A percentile compares a stretch with the other conserved stretches of the same genome.
These are phyloP conservation scores for Pittosporum tobira DNA, from an alignment of 129 eudicot genomes.

Conservation along the genomic window DNA sequence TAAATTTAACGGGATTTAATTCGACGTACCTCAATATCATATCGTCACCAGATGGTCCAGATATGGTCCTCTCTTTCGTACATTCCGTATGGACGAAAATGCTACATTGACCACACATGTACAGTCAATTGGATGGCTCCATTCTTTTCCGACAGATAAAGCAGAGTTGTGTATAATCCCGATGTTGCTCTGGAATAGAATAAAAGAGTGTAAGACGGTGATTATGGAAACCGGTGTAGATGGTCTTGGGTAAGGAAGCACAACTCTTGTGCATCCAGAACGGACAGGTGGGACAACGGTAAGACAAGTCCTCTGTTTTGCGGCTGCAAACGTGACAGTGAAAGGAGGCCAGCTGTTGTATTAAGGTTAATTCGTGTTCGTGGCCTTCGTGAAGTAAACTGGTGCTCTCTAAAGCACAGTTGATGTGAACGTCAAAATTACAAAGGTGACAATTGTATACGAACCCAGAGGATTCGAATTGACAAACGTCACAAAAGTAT, in stretches of 20 bases:
- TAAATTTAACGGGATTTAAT: no score
- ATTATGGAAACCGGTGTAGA: background rate
- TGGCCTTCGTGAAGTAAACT: background rate
- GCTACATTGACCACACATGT: constrained; percentile 13
- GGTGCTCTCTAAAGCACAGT: background rate
- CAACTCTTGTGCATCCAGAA: background rate
- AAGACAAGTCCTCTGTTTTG: constrained; percentile 5
- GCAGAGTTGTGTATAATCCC: background rate
- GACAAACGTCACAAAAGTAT: background rate
- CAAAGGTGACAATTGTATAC: background rate
- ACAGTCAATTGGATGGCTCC: constrained; percentile 6
- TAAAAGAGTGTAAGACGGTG: constrained; percentile 15
- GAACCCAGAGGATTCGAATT: background rate
- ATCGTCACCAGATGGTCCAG: no score
- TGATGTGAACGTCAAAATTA: background rate
- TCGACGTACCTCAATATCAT: no score
- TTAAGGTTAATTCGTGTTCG: background rate
- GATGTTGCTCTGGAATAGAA: background rate
- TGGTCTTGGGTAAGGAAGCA: background rate
- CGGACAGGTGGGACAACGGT: constrained; percentile 10
- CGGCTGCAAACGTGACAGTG: constrained; percentile 17
- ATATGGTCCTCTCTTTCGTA: background rate
- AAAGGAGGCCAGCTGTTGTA: background rate
- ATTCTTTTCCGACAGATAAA: background rate
- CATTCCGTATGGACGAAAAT: background rate